Percentiles rank a stretch among this genome's conserved stretches.
These are phyloP conservation scores for Pilaira anomala DNA, from an alignment of 192 early-diverging fungal species.

Conservation along the genomic window DNA sequence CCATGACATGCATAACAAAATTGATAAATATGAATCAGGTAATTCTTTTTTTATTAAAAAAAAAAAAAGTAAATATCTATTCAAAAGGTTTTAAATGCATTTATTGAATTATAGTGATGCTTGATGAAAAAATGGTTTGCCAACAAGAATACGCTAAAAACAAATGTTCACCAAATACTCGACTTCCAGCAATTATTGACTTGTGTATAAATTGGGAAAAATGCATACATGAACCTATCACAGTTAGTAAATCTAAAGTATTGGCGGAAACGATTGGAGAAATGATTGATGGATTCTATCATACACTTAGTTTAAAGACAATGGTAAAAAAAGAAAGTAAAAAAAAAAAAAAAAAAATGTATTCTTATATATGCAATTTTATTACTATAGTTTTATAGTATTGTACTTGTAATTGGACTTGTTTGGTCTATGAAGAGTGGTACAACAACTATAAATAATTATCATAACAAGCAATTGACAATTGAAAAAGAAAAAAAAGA, in stretches of 20 bases:
- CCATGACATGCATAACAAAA: slow-evolving; percentile 15
- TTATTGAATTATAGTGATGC: slow-evolving; percentile 3
- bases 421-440: too few species aligned
- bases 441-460: too few species aligned
- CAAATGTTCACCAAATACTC: slow-evolving; percentile 45
- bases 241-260: slow-evolving; percentile 47
- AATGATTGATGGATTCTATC: slow-evolving; percentile 77
- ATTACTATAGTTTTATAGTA: too few species aligned
- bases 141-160: slow-evolving; percentile 32
- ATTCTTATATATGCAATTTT: neutral
- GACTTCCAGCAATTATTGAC: slow-evolving; percentile 54
- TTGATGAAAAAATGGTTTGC: neutral
- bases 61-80: too few species aligned
- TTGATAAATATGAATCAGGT: slow-evolving; percentile 27
- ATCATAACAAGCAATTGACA: too few species aligned
- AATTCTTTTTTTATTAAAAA: slow-evolving; percentile 10
- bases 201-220: slow-evolving; percentile 57
- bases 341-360: neutral
- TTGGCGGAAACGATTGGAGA: slow-evolving; percentile 83
- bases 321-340: neutral
- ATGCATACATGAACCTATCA: slow-evolving; percentile 39
- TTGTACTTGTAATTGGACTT: too few species aligned
- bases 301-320: slow-evolving; percentile 78
- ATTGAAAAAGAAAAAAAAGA: neutral
- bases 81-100: neutral